phyloP scores from a whole-genome alignment of 345 rosid species.

The Eucalyptus sp. region DNA sequence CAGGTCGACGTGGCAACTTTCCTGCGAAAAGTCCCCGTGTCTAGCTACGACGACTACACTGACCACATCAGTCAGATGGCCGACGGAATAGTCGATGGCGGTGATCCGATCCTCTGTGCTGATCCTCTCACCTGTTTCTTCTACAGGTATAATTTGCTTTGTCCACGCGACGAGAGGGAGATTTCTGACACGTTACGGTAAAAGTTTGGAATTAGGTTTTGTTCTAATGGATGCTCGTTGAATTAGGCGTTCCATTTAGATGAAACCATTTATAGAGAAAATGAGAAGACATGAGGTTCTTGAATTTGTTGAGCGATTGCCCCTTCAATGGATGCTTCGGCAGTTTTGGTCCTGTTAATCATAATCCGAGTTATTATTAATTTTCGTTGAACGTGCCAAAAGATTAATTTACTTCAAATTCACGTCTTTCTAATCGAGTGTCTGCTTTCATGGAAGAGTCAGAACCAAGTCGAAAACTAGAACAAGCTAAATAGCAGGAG shows the following conservation, averaged over 20 bases:
- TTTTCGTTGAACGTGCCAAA: not conserved
- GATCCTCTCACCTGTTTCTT: slow-evolving; percentile 36
- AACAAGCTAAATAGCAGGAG: not conserved
- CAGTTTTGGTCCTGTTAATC: not conserved
- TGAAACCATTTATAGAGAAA: not conserved
- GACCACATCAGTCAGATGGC: slow-evolving; percentile 26
- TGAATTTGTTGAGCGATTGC: not conserved
- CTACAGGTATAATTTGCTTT: slow-evolving; percentile 11
- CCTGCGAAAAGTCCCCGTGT: slow-evolving; percentile 22
- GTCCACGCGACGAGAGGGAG: not conserved
- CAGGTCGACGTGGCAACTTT: slow-evolving; percentile 10
- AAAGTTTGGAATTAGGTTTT: not conserved
- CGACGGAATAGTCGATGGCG: not conserved
- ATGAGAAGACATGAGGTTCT: not conserved
- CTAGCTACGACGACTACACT: slow-evolving; percentile 32
- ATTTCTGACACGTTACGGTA: not conserved
- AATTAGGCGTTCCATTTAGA: not conserved
- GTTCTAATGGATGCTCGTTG: not conserved
- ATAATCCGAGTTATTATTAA: not conserved
- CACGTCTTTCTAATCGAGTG: not conserved
- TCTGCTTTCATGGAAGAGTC: not conserved
- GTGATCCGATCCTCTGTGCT: slow-evolving; percentile 15
- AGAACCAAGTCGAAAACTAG: not conserved
- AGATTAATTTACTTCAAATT: not conserved
- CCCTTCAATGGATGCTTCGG: not conserved